phyloP scores from a whole-genome alignment of 106 monocot species.

The Dendrobium nobile region DNA sequence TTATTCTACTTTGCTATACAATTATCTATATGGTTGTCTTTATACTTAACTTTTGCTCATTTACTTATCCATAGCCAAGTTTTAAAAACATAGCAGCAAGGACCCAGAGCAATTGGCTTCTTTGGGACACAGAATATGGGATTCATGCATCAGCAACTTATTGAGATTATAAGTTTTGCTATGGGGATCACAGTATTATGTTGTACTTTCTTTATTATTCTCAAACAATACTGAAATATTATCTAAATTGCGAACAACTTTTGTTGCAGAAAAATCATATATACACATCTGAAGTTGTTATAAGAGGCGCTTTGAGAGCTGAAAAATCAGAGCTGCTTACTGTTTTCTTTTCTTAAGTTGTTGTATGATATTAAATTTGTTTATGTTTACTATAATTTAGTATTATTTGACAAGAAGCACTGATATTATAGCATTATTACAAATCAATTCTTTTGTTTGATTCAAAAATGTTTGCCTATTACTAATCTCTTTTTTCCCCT shows the following conservation, averaged over 20 bases:
- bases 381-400: too few relatives aligned
- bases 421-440: too few relatives aligned
- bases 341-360: conserved; percentile 15
- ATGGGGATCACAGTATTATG: conserved; percentile 89
- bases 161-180: conserved; percentile 95
- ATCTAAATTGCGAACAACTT: background rate
- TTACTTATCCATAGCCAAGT: background rate
- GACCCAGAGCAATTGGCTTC: conserved; percentile 92
- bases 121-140: conserved; percentile 99
- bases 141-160: conserved; percentile 98
- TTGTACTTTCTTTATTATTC: background rate
- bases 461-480: too few relatives aligned
- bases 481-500: too few relatives aligned
- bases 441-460: too few relatives aligned
- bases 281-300: conserved; percentile 94
- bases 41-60: background rate
- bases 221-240: conserved; percentile 1
- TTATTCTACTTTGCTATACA: conserved; percentile 20
- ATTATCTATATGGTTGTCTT: conserved; percentile 27
- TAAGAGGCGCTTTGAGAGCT: conserved; percentile 92
- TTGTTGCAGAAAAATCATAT: conserved; percentile 89
- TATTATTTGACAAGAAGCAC: too few relatives aligned
- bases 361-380: too few relatives aligned
- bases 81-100: conserved; percentile 54
- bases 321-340: conserved; percentile 89